A percentile compares a stretch with the other conserved stretches of the same genome.
These are phyloP conservation scores for Gossypium trilobum DNA, from an alignment of 441 rosid species.

Conservation along the genomic window DNA sequence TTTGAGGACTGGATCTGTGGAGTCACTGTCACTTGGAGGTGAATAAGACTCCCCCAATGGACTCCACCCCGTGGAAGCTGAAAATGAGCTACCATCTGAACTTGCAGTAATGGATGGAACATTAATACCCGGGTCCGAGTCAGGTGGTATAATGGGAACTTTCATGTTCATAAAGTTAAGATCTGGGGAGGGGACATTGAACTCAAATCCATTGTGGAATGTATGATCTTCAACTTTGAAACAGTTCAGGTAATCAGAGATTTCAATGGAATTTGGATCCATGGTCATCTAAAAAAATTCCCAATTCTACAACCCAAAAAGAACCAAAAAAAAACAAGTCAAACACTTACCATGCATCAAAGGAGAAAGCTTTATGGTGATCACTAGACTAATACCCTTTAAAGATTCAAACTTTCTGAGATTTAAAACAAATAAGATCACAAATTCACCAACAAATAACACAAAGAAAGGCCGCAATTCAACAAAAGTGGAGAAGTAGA, in stretches of 20 bases:
- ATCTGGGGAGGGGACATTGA: slow-evolving; percentile 28
- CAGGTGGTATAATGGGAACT: slow-evolving; percentile 20
- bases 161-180: slow-evolving; percentile 24
- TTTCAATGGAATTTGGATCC: slow-evolving; percentile 29
- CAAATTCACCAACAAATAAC: neutral
- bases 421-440: neutral
- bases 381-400: neutral
- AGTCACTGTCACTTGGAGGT: slow-evolving; percentile 39
- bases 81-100: neutral
- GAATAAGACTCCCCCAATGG: slow-evolving; percentile 30
- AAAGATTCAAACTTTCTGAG: neutral
- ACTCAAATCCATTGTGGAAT: slow-evolving; percentile 22
- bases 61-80: slow-evolving; percentile 19
- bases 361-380: neutral
- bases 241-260: slow-evolving; percentile 25
- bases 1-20: slow-evolving; percentile 44
- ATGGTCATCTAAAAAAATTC: slow-evolving; percentile 14
- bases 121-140: slow-evolving; percentile 18
- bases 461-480: neutral
- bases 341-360: neutral
- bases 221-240: slow-evolving; percentile 23
- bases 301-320: neutral
- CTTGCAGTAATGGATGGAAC: slow-evolving; percentile 2
- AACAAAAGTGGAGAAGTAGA: neutral
- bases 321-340: neutral